Conservation (phyloP, 257 asterid genomes). For the Salvia rosmarinus region DNA sequence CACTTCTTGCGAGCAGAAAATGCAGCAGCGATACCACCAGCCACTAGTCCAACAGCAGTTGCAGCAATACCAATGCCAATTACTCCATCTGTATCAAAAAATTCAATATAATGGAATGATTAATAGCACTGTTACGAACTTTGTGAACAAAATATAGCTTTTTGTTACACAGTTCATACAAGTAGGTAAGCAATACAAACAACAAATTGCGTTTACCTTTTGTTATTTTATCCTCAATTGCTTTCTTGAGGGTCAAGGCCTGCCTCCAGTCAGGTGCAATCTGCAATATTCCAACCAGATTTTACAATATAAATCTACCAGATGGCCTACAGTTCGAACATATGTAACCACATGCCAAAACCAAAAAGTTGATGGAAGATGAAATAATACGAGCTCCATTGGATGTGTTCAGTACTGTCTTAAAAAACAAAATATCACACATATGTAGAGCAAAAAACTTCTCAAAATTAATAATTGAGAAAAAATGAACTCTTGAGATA, state of each 20-base stretch:
- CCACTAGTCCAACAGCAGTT: slow-evolving; percentile 79
- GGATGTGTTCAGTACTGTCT: background rate
- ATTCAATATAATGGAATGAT: background rate
- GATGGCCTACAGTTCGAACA: background rate
- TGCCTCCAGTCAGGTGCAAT: slow-evolving; percentile 91
- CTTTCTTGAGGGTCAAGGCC: slow-evolving; percentile 77
- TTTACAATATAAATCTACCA: background rate
- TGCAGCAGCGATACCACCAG: slow-evolving; percentile 84
- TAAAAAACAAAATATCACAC: background rate
- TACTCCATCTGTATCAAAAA: slow-evolving; percentile 59
- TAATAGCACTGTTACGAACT: background rate
- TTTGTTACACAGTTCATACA: background rate
- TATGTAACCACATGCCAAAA: slow-evolving; percentile 6
- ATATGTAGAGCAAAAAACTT: background rate
- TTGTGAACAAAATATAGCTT: background rate
- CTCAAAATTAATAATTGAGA: background rate
- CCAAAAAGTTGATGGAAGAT: background rate
- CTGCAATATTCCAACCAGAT: slow-evolving; percentile 42
- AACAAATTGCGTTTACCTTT: slow-evolving; percentile 52
- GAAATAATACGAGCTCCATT: background rate
- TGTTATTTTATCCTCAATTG: slow-evolving; percentile 80
- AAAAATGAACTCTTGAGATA: background rate
- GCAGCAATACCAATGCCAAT: slow-evolving; percentile 91
- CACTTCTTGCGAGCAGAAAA: slow-evolving; percentile 68
- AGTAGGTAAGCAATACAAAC: background rate